phyloP scores from a whole-genome alignment of 2,329 filamentous ascomycete species.

The Grosmannia clavigera region DNA sequence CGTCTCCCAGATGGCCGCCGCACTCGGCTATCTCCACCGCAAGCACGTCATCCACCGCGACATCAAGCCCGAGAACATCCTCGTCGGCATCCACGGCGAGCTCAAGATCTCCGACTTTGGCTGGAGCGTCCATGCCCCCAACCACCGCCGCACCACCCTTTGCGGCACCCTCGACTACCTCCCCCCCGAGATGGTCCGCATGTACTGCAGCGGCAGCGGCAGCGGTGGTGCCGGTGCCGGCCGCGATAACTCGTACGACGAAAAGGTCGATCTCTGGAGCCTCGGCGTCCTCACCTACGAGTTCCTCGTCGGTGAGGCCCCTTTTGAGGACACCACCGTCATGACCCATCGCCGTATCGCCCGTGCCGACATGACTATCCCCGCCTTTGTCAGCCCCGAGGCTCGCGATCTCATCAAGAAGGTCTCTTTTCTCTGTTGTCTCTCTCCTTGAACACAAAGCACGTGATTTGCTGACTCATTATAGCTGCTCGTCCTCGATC shows the following conservation, averaged over 20 bases:
- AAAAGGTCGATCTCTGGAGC: slow-evolving; percentile 96
- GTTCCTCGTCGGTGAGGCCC: slow-evolving; percentile 89
- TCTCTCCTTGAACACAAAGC: too few species aligned
- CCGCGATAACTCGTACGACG: slow-evolving; percentile 72
- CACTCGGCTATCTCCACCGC: slow-evolving; percentile 80
- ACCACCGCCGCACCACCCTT: slow-evolving; percentile 86
- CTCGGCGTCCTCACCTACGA: slow-evolving; percentile 92
- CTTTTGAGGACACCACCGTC: slow-evolving; percentile 88
- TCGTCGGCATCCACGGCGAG: slow-evolving; percentile 91
- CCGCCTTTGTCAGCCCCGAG: slow-evolving; percentile 79
- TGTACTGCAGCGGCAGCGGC: slow-evolving; percentile 17
- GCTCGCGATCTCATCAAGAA: slow-evolving; percentile 86
- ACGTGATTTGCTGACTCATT: slow-evolving; percentile 9
- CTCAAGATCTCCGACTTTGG: slow-evolving; percentile 98
- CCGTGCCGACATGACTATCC: slow-evolving; percentile 82
- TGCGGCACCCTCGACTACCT: slow-evolving; percentile 96
- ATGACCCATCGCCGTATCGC: slow-evolving; percentile 91
- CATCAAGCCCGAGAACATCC: slow-evolving; percentile 96
- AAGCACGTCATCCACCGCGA: slow-evolving; percentile 97
- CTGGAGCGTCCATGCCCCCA: slow-evolving; percentile 96
- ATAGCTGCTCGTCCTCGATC: slow-evolving; percentile 79
- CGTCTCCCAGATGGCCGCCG: slow-evolving; percentile 82
- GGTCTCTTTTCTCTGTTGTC: slow-evolving; percentile 29
- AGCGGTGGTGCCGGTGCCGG: slow-evolving; percentile 26
- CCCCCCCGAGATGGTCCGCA: slow-evolving; percentile 92